A percentile compares a stretch with the other conserved stretches of the same genome.
phyloP scores from a whole-genome alignment of 2,329 filamentous ascomycete species.

The Rutstroemia sp. region DNA sequence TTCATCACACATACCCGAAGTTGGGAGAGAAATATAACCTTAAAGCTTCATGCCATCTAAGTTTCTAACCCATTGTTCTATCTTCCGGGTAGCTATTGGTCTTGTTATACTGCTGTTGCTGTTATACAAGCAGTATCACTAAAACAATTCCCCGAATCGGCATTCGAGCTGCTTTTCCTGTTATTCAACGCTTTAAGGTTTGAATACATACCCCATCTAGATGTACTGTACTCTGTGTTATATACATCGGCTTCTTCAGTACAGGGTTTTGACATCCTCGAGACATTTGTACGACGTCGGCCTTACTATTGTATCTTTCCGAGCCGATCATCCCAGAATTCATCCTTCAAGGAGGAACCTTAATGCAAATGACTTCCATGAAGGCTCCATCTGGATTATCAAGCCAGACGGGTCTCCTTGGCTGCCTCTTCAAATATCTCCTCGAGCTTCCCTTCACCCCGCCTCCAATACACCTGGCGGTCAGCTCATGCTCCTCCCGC shows the following conservation, averaged over 20 bases:
- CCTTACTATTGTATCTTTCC: constrained; percentile 4
- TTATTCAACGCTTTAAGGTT: background rate
- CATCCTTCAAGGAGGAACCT: background rate
- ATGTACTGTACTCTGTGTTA: background rate
- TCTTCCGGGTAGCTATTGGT: background rate
- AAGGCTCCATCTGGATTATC: background rate
- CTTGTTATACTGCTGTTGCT: background rate
- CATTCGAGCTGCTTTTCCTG: background rate
- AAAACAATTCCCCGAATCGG: background rate
- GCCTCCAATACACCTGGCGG: background rate
- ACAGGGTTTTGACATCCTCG: background rate
- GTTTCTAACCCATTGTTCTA: background rate
- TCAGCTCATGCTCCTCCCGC: background rate
- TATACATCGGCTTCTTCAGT: background rate
- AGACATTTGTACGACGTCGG: constrained; percentile 1
- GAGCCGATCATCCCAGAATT: constrained; percentile 2
- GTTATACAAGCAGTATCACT: background rate
- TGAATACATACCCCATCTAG: background rate
- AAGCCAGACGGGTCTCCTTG: background rate
- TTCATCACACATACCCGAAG: background rate
- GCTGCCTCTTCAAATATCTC: background rate
- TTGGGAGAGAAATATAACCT: background rate
- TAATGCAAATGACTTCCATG: background rate
- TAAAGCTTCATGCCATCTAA: background rate
- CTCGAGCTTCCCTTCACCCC: background rate